Evolutionary conservation across 2,329 filamentous ascomycete genomes (phyloP), one percentile per base, ranked within the genome.

Genomic region (Plenodomus lindquistii): DNA sequence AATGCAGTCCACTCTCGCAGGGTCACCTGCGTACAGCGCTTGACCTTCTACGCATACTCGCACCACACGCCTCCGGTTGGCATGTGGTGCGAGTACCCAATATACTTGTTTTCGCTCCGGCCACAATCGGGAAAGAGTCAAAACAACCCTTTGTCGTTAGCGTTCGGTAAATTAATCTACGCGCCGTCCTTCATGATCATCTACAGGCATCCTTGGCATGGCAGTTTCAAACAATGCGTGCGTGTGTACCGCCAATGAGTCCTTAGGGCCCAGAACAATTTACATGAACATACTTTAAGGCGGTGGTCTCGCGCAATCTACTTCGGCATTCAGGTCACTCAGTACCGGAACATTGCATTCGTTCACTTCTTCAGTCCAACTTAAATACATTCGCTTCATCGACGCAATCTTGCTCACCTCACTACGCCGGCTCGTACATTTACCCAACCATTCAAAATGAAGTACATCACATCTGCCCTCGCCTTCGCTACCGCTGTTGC

Each of bases 91-190:
- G 40, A 20, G 37, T 36, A 44, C 40, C 40, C 38, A 35, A 40
- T 49, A 34, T 31, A 40, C 40, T 20, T n/a, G n/a, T n/a, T 13
- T 35, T 40, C 16, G n/a, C 29, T 44, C 17, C 42, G 44, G 45
- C 37, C 48, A 50, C 46, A 52, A 34, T 48, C 34, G 40, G 48
- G 40, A 46, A 44, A 41, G 40, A 43, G 41, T 50, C 44, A 50
- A 45, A 37, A 47, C 37, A 42, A 54, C 47, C 34, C 42, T 52
- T 31, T 45, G 29, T 43, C 46, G 42, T 46, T 68, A 65, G 63
- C 59, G 64, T 37, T 54, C 61, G 63, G 27, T 64, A 54, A 52
- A 54, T 56, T 66, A 69, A 69, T 70, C 52, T 61, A 67, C 54
- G 40, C 50, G 29, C 45, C 50, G 51, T 47, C 57, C 59, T 54